Percentiles rank a stretch among this genome's conserved stretches.
Conservation (phyloP, 352 stramenopile genomes). For the Globisporangium parvum region DNA sequence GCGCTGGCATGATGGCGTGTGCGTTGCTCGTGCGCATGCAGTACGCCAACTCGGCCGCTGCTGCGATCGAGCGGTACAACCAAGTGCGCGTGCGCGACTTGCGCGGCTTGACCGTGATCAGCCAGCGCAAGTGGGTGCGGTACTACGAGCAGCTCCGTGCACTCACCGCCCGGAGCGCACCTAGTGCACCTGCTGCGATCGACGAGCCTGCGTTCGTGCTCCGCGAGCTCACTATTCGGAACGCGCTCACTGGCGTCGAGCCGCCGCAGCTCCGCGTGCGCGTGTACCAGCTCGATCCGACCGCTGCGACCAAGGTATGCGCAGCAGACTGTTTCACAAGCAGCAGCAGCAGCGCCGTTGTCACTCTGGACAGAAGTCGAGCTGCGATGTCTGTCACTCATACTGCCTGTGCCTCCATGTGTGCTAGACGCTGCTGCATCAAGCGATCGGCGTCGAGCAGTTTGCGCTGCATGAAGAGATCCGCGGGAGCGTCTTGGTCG, state of each 20-base stretch:
- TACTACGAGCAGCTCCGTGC: slow-evolving; percentile 42
- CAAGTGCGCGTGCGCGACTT: slow-evolving; percentile 48
- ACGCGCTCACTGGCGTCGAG: slow-evolving; percentile 12
- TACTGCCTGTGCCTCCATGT: neutral
- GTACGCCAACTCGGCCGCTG: slow-evolving; percentile 29
- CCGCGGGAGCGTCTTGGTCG: slow-evolving; percentile 46
- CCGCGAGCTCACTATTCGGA: slow-evolving; percentile 8
- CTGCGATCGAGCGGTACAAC: slow-evolving; percentile 67
- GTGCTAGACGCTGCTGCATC: slow-evolving; percentile 27
- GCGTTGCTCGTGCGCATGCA: slow-evolving; percentile 67
- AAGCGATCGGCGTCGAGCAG: slow-evolving; percentile 40
- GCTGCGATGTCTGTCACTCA: neutral
- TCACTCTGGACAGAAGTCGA: neutral
- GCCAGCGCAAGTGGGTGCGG: slow-evolving; percentile 66
- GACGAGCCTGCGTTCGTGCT: slow-evolving; percentile 7
- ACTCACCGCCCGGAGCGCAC: neutral
- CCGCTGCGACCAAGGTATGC: slow-evolving; percentile 22
- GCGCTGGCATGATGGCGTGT: slow-evolving; percentile 76
- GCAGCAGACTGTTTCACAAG: neutral
- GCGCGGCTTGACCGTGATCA: slow-evolving; percentile 55
- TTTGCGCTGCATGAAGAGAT: slow-evolving; percentile 43
- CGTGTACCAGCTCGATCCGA: slow-evolving; percentile 29
- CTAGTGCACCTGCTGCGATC: neutral
- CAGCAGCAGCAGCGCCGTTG: too few relatives aligned
- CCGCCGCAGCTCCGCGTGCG: slow-evolving; percentile 32